phyloP scores from a whole-genome alignment of 1,284 basidiomycete species.

The Ganoderma sinense region DNA sequence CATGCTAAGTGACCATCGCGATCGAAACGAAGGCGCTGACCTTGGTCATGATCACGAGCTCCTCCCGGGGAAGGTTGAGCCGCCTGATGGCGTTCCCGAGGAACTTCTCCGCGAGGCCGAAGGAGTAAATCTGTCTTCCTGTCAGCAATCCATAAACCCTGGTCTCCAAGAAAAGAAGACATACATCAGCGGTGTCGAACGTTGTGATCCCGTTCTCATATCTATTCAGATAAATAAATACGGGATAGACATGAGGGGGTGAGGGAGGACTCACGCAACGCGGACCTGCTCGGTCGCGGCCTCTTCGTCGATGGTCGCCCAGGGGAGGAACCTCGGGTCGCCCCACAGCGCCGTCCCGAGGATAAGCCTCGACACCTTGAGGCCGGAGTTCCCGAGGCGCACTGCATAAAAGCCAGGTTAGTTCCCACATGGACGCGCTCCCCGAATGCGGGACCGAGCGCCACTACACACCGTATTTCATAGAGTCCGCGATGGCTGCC shows the following conservation, averaged over 20 bases:
- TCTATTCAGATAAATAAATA: constrained; percentile 40
- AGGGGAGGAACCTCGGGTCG: background rate
- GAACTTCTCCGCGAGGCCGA: constrained; percentile 76
- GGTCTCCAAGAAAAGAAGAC: background rate
- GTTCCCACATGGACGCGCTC: background rate
- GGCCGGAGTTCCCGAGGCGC: constrained; percentile 2
- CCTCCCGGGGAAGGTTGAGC: constrained; percentile 73
- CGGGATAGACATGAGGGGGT: too few relatives aligned
- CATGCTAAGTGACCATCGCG: too few relatives aligned
- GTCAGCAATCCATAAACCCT: background rate
- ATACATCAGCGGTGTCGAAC: constrained; percentile 57
- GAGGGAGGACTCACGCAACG: too few relatives aligned
- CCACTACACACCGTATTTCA: background rate
- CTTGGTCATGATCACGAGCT: constrained; percentile 84
- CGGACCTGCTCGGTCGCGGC: constrained; percentile 42
- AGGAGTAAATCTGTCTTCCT: constrained; percentile 40
- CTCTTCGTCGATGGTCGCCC: constrained; percentile 36
- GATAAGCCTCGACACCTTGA: constrained; percentile 1
- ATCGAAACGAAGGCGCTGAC: too few relatives aligned
- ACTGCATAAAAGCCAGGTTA: background rate
- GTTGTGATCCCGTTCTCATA: constrained; percentile 55
- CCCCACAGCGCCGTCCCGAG: background rate
- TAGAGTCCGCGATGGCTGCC: background rate
- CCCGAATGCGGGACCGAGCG: too few relatives aligned
- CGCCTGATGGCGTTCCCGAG: constrained; percentile 84